Conservation (phyloP, 225 moss, liverwort and hornwort genomes). For the Asterella californica region DNA sequence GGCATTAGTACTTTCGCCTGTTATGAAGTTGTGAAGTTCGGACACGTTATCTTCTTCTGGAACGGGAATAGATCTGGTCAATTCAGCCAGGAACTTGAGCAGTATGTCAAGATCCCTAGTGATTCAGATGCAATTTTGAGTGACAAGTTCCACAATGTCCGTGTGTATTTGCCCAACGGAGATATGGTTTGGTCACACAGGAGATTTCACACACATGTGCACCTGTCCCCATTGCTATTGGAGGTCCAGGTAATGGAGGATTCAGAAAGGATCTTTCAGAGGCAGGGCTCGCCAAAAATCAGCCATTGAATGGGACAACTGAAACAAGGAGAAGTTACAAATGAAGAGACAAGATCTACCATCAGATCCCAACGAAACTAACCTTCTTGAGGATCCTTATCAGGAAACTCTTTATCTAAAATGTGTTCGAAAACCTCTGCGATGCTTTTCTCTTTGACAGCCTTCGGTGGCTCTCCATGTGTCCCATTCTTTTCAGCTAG, state of each 20-base stretch:
- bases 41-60: conserved; percentile 96
- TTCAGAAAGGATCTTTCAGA: conserved; percentile 68
- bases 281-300: conserved; percentile 93
- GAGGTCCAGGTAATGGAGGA: conserved; percentile 75
- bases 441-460: conserved; percentile 68
- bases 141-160: conserved; percentile 77
- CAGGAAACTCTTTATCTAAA: conserved; percentile 89
- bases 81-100: conserved; percentile 78
- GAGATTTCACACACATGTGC: conserved; percentile 79
- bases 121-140: conserved; percentile 80
- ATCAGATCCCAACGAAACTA: not conserved
- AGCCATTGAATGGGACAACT: no score
- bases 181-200: conserved; percentile 97
- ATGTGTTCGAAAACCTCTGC: conserved; percentile 88
- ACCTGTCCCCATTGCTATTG: conserved; percentile 87
- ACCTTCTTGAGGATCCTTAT: conserved; percentile 95
- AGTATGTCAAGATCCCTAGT: conserved; percentile 85
- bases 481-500: conserved; percentile 37
- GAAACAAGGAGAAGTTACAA: no score
- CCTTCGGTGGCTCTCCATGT: conserved; percentile 37
- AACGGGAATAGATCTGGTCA: conserved; percentile 95
- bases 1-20: conserved; percentile 76
- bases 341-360: not conserved
- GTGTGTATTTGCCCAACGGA: conserved; percentile 81
- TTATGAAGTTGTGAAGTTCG: conserved; percentile 97